Base-by-base conservation (phyloP, 139 green algal genomes). In the Volvox africanus region DNA sequence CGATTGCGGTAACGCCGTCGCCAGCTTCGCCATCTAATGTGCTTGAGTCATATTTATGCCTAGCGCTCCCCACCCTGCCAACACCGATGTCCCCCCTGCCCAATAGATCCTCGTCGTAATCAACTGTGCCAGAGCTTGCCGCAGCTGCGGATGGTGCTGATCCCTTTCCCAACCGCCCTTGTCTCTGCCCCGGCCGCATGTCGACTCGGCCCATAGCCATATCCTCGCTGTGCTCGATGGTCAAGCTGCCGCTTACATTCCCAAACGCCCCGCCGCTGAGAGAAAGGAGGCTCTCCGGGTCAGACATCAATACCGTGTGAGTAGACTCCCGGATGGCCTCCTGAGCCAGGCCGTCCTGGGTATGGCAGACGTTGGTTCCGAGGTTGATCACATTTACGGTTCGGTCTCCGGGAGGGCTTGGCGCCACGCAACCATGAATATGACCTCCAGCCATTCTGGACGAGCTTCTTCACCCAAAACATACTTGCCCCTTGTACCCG, bases 221-320 rank as follows among this genome's bases (percentile, higher is more conserved):
- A 11, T 77, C 73, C 30, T 62, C 30, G 73, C 73, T 84, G 71
- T 90, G 69, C 86, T 90, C 86, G 6, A 90, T 90, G 50, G 21
- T 69, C 19, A 89, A 12, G 68, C 61, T 88, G 61, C 33, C 82
- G 82, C 62, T 65, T 24, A 0, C 36, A 24, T 30, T 79, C 9
- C 71, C 71, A 16, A 79, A 30, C 21, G 13, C 21, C 18, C 79
- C 79, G 37, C 61, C 61, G 61, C 61, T 77, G 19, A 71, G 55
- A 61, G 26, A 35, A 14, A 75, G 30, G 61, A 80, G 37, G 68
- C 68, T 89, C 33, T 68, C 68, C 22, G 86, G 20, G 6, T 61
- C 61, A 19, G 85, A 83, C 0, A 68, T 12, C 21, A 30, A 11
- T 33, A 85, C 32, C 24, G 75, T 77, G 30, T 86, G 75, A n/a